Evolutionary conservation across 1,139 yeast species (phyloP).

Genomic region (Hansenula sp.): DNA sequence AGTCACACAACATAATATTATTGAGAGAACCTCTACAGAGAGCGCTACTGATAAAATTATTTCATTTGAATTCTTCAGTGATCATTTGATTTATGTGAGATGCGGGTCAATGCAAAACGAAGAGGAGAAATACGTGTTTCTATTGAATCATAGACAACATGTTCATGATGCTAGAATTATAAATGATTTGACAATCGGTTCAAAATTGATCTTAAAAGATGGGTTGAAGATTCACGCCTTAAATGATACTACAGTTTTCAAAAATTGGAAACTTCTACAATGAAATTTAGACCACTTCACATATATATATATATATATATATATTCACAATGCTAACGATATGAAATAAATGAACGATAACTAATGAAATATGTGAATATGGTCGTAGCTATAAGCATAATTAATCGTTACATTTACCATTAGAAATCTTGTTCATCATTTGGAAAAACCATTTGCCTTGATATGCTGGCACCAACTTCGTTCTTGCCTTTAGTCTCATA

Average conservation of each 20-base stretch:
- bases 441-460: constrained; percentile 61
- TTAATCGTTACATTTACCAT: constrained; percentile 17
- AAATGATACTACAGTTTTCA: constrained; percentile 10
- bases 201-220: constrained; percentile 10
- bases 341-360: not conserved
- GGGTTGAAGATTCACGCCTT: constrained; percentile 4
- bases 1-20: constrained; percentile 10
- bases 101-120: not conserved
- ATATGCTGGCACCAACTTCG: constrained; percentile 53
- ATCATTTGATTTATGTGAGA: constrained; percentile 6
- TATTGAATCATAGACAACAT: constrained; percentile 17
- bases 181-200: constrained; percentile 12
- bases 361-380: not conserved
- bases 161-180: constrained; percentile 4
- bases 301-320: not conserved
- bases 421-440: constrained; percentile 40
- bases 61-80: constrained; percentile 2
- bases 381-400: not conserved
- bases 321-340: not conserved
- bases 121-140: constrained; percentile 5
- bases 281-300: not conserved
- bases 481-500: constrained; percentile 63
- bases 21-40: not conserved
- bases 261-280: constrained; percentile 15
- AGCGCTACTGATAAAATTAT: not conserved